These are phyloP conservation scores for Truncatella angustata DNA, from an alignment of 2,329 filamentous ascomycete genomes.

Conservation along the genomic window DNA sequence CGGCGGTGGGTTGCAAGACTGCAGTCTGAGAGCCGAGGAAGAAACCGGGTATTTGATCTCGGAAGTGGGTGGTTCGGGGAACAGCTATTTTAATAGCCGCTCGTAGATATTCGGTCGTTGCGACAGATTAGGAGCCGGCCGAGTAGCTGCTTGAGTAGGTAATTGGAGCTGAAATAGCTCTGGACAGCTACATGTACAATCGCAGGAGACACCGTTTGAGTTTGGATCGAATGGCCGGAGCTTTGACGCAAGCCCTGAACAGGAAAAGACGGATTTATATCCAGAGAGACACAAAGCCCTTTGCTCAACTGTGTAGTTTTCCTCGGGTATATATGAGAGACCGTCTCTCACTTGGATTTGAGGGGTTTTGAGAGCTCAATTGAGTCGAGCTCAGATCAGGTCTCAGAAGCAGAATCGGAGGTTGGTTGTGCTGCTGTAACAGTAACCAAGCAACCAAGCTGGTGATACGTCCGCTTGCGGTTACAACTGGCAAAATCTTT, in stretches of 20 bases:
- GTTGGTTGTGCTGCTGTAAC: conserved; percentile 12
- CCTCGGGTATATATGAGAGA: conserved; percentile 1
- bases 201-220: too few species aligned
- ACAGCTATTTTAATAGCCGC: conserved; percentile 1
- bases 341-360: background rate
- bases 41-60: conserved; percentile 10
- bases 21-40: conserved; percentile 16
- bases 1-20: background rate
- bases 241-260: too few species aligned
- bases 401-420: background rate
- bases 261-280: too few species aligned
- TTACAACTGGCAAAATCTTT: conserved; percentile 8
- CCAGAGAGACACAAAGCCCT: too few species aligned
- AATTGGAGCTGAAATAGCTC: too few species aligned
- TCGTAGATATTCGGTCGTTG: background rate
- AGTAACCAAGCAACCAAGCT: conserved; percentile 1
- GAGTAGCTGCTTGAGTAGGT: background rate
- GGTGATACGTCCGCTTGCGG: conserved; percentile 7
- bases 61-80: conserved; percentile 6
- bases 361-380: background rate
- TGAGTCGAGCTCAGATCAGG: background rate
- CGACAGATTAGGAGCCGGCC: background rate
- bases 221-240: too few species aligned
- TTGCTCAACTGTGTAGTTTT: background rate
- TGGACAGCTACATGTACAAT: too few species aligned